phyloP scores from a whole-genome alignment of 441 rosid genomes.

The Brassica balearica region DNA sequence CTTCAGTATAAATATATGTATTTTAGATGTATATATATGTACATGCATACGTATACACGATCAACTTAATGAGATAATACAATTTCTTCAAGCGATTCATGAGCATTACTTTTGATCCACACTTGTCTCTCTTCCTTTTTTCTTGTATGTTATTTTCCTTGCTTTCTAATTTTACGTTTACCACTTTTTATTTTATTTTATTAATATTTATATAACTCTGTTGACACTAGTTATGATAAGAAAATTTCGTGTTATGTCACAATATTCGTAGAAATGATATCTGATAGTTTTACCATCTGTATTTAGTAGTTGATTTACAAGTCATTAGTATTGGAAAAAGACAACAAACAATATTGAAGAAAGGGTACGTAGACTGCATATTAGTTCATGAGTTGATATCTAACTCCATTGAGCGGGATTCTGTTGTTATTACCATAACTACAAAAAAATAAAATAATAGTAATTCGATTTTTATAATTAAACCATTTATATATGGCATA shows the following conservation, averaged over 20 bases:
- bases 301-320: not conserved
- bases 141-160: constrained; percentile 32
- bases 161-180: constrained; percentile 37
- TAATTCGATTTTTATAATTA: not conserved
- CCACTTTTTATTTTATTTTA: constrained; percentile 27
- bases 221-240: constrained; percentile 21
- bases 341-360: not conserved
- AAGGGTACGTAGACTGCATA: not conserved
- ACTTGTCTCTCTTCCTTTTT: constrained; percentile 33
- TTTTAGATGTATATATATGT: constrained; percentile 32
- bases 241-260: not conserved
- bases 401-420: no score
- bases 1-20: constrained; percentile 30
- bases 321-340: not conserved
- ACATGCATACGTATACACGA: constrained; percentile 30
- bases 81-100: constrained; percentile 49
- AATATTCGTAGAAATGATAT: not conserved
- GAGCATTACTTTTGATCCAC: constrained; percentile 34
- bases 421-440: not conserved
- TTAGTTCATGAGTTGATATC: not conserved
- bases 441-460: not conserved
- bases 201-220: constrained; percentile 12
- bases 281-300: not conserved
- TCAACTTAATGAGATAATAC: constrained; percentile 33
- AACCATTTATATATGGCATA: constrained; percentile 6